A percentile compares a stretch with the other conserved stretches of the same genome.
phyloP scores from a whole-genome alignment of 495 filamentous ascomycete species.

The Talaromyces adpressus region DNA sequence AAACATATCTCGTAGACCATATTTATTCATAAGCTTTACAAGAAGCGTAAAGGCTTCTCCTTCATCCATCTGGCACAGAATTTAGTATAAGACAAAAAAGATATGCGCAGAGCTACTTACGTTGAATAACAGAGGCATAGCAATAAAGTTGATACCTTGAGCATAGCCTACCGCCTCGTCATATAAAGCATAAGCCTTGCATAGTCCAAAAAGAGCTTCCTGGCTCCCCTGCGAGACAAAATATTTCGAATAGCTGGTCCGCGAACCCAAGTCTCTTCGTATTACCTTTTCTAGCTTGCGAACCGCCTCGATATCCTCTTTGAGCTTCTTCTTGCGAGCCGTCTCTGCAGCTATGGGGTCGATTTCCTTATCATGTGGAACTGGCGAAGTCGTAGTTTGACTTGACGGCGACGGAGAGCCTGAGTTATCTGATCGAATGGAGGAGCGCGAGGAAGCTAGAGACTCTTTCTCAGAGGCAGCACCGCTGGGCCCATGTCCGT shows the following conservation, averaged over 20 bases:
- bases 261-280: constrained; percentile 77
- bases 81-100: background rate
- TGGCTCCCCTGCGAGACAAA: constrained; percentile 82
- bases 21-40: constrained; percentile 93
- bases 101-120: constrained; percentile 40
- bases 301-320: constrained; percentile 62
- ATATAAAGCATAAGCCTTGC: constrained; percentile 95
- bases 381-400: constrained; percentile 51
- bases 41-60: constrained; percentile 94
- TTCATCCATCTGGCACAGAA: constrained; percentile 71
- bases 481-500: constrained; percentile 31
- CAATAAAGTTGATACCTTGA: constrained; percentile 98
- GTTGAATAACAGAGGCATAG: constrained; percentile 96
- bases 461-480: constrained; percentile 42
- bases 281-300: constrained; percentile 89
- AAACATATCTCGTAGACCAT: constrained; percentile 87
- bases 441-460: constrained; percentile 66
- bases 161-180: constrained; percentile 95
- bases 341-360: constrained; percentile 59
- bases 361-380: constrained; percentile 53
- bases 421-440: constrained; percentile 74
- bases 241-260: constrained; percentile 95
- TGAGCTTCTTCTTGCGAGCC: constrained; percentile 66
- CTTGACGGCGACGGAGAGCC: constrained; percentile 52
- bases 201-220: constrained; percentile 88